A percentile compares a stretch with the other conserved stretches of the same genome.
Conservation (phyloP, 1,284 basidiomycete species). For the Leccinum solheimii region DNA sequence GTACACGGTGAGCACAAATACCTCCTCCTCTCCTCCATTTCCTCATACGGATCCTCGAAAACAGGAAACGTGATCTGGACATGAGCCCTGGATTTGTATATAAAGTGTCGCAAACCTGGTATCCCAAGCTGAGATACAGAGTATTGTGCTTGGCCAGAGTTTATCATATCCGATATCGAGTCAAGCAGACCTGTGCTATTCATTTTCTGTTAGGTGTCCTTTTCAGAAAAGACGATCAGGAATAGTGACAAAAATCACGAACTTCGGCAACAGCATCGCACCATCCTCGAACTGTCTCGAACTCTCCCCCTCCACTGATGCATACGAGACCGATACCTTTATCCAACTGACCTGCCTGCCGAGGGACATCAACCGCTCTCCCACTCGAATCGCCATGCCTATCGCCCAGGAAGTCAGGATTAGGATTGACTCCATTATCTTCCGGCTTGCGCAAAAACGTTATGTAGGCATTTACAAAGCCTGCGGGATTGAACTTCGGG, state of each 20-base stretch:
- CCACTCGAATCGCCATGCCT: neutral
- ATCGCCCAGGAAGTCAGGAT: neutral
- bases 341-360: constrained; percentile 22
- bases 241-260: constrained; percentile 15
- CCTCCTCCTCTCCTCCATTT: constrained; percentile 59
- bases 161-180: constrained; percentile 47
- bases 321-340: constrained; percentile 60
- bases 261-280: constrained; percentile 68
- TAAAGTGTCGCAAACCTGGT: constrained; percentile 89
- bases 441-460: constrained; percentile 58
- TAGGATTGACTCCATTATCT: constrained; percentile 5
- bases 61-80: constrained; percentile 86
- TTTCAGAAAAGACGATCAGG: neutral
- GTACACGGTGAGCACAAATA: constrained; percentile 23
- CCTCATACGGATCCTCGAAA: constrained; percentile 83
- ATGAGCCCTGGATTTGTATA: constrained; percentile 87
- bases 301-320: constrained; percentile 67
- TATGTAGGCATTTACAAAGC: constrained; percentile 93
- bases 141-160: constrained; percentile 58
- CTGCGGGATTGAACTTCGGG: constrained; percentile 89
- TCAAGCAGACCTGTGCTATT: constrained; percentile 58
- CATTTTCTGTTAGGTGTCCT: constrained; percentile 49
- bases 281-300: constrained; percentile 70
- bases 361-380: constrained; percentile 2
- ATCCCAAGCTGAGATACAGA: constrained; percentile 73